These are phyloP conservation scores for Pinus albicaulis DNA, from an alignment of 75 land plant species.

Conservation along the genomic window DNA sequence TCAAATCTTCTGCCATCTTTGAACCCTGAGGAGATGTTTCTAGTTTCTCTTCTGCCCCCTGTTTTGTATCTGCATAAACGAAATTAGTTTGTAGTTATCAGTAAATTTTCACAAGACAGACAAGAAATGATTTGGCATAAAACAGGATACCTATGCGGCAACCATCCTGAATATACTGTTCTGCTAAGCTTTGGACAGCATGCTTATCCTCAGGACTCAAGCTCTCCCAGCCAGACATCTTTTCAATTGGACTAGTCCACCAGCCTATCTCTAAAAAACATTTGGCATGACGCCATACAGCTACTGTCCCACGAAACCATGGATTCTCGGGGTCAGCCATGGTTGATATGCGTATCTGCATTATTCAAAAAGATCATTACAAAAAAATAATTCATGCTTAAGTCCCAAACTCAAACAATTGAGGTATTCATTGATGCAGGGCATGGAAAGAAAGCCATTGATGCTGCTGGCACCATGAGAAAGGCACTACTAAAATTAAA, in stretches of 20 bases:
- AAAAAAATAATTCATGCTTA: neutral
- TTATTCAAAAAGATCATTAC: neutral
- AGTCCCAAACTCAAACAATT: neutral
- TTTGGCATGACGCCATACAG: slow-evolving; percentile 85
- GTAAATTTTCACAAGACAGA: neutral
- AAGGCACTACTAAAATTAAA: no score
- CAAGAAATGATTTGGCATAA: neutral
- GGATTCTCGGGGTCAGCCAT: slow-evolving; percentile 52
- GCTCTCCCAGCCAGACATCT: slow-evolving; percentile 76
- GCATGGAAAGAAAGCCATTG: no score
- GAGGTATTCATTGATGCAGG: neutral
- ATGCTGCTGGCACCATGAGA: no score
- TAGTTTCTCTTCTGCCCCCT: neutral
- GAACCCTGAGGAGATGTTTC: slow-evolving; percentile 4
- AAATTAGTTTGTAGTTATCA: neutral
- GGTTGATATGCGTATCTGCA: slow-evolving; percentile 72
- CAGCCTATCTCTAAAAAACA: slow-evolving; percentile 69
- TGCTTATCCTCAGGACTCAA: slow-evolving; percentile 59
- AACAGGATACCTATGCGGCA: slow-evolving; percentile 11
- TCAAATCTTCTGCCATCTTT: neutral
- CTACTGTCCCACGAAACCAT: slow-evolving; percentile 36
- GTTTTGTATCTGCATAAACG: slow-evolving; percentile 16
- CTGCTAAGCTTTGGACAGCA: slow-evolving; percentile 27
- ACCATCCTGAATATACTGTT: slow-evolving; percentile 8
- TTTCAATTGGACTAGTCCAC: slow-evolving; percentile 59